Evolutionary conservation across 306 rosid species (phyloP).

Genomic region (Prunus salicina): DNA sequence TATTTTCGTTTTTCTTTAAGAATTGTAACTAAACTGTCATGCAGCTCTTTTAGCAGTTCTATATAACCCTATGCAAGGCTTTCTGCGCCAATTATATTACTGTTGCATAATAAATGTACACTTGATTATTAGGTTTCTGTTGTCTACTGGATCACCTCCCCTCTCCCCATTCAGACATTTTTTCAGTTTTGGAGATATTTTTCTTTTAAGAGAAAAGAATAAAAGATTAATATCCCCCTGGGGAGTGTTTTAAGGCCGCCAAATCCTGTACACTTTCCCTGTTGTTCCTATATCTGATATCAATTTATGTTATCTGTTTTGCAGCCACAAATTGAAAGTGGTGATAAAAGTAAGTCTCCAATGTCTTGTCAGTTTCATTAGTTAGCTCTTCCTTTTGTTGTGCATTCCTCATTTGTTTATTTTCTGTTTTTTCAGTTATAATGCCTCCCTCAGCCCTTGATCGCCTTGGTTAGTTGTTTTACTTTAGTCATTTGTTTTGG

Average conservation of each 20-base stretch:
- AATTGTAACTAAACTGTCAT: background rate
- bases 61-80: background rate
- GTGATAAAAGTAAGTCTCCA: constrained; percentile 84
- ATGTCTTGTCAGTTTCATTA: constrained; percentile 14
- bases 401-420: constrained; percentile 25
- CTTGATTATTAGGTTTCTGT: background rate
- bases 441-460: constrained; percentile 99
- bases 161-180: too few relatives aligned
- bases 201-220: too few relatives aligned
- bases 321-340: constrained; percentile 96
- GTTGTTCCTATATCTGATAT: constrained; percentile 20
- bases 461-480: constrained; percentile 80
- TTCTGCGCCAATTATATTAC: background rate
- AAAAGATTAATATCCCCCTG: too few relatives aligned
- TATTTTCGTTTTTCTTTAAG: background rate
- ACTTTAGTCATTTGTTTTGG: background rate
- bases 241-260: too few relatives aligned
- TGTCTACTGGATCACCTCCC: background rate
- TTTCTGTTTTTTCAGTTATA: constrained; percentile 62
- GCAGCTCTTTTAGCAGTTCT: background rate
- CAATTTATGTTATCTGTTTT: constrained; percentile 23
- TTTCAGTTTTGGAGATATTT: too few relatives aligned
- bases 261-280: background rate
- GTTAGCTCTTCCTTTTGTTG: constrained; percentile 14
- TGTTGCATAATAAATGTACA: background rate